phyloP scores from a whole-genome alignment of 352 stramenopile genomes.

The Globisporangium orthogonon region DNA sequence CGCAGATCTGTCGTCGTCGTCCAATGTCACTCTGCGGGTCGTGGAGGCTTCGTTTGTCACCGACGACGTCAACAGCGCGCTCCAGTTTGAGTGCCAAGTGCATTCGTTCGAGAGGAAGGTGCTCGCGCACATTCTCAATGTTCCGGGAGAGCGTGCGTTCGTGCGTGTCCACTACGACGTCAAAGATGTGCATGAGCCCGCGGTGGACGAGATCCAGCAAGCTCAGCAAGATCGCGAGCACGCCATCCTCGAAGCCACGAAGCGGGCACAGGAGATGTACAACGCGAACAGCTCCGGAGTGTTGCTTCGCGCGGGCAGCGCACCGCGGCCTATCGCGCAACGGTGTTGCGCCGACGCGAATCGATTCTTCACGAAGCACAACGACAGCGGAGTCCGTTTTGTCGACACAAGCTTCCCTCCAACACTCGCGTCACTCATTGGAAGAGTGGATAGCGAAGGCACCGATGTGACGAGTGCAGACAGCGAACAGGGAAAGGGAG shows the following conservation, averaged over 20 bases:
- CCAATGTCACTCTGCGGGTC: conserved; percentile 25
- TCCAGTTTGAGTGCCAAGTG: conserved; percentile 24
- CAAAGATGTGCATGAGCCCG: not conserved
- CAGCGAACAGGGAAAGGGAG: not conserved
- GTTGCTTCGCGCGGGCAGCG: conserved; percentile 8
- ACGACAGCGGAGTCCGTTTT: conserved; percentile 11
- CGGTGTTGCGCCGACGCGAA: conserved; percentile 32
- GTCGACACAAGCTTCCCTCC: conserved; percentile 35
- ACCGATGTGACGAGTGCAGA: not conserved
- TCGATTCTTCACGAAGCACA: conserved; percentile 19
- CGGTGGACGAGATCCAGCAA: conserved; percentile 5
- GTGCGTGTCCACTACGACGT: conserved; percentile 37
- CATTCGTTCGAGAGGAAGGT: conserved; percentile 29
- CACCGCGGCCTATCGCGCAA: conserved; percentile 2
- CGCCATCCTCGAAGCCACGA: not conserved
- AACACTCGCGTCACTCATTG: not conserved
- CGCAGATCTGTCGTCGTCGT: conserved; percentile 39
- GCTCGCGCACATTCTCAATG: conserved; percentile 25
- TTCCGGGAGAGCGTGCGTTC: conserved; percentile 21
- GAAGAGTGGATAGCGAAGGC: not conserved
- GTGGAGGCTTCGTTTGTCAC: conserved; percentile 1
- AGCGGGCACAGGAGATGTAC: not conserved
- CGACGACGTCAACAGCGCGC: not conserved
- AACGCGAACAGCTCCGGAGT: conserved; percentile 1
- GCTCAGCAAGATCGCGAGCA: not conserved